These are phyloP conservation scores for Verticillium tricorpus DNA, from an alignment of 2,329 filamentous ascomycete species.

Conservation along the genomic window DNA sequence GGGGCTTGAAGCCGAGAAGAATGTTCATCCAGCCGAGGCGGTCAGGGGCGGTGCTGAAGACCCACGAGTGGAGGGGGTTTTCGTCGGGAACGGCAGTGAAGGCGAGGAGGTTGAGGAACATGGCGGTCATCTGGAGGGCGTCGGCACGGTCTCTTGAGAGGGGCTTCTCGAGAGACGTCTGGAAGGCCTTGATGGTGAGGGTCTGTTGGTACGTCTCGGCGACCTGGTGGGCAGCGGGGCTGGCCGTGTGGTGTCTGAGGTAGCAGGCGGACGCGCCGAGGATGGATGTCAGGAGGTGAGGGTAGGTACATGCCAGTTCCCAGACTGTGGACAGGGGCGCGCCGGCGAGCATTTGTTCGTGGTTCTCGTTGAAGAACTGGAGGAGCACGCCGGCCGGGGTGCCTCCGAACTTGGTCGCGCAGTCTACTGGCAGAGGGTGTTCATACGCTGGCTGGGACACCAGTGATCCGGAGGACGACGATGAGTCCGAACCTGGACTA, in stretches of 20 bases:
- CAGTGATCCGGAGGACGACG: constrained; percentile 1
- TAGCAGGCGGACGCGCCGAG: constrained; percentile 19
- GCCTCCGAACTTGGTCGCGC: constrained; percentile 9
- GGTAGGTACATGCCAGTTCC: constrained; percentile 7
- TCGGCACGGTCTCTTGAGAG: constrained; percentile 15
- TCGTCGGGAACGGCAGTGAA: constrained; percentile 13
- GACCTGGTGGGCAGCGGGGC: constrained; percentile 6
- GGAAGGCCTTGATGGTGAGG: constrained; percentile 15
- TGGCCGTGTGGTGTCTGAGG: constrained; percentile 12
- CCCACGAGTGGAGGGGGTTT: constrained; percentile 14
- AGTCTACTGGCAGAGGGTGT: constrained; percentile 6
- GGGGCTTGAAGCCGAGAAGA: constrained; percentile 16
- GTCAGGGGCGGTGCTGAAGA: constrained; percentile 11
- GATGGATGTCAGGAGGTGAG: constrained; percentile 16
- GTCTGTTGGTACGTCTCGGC: constrained; percentile 19
- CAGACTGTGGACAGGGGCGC: constrained; percentile 5
- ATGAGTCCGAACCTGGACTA: background rate
- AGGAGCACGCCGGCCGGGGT: constrained; percentile 13
- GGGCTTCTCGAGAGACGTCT: constrained; percentile 13
- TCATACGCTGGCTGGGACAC: constrained; percentile 3
- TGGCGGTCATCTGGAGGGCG: constrained; percentile 17
- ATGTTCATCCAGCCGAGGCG: constrained; percentile 18
- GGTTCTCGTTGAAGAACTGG: constrained; percentile 11
- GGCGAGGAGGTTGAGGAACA: constrained; percentile 18
- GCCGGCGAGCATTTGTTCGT: constrained; percentile 9